These are phyloP conservation scores for Paramyrothecium sp. DNA, from an alignment of 2,329 filamentous ascomycete genomes.

Conservation along the genomic window DNA sequence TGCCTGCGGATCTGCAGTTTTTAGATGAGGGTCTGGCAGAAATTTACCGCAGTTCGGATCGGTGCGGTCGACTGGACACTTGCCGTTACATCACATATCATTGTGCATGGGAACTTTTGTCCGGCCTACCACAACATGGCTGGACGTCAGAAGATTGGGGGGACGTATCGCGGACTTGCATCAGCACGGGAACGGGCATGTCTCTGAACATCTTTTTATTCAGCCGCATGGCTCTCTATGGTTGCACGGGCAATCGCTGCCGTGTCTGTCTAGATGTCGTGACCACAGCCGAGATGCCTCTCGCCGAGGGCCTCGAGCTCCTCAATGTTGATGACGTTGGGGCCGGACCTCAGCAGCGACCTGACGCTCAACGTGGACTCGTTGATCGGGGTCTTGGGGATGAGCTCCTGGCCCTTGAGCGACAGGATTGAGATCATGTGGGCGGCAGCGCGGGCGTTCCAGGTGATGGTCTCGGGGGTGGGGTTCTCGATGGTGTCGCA, in stretches of 20 bases:
- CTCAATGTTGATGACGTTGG: constrained; percentile 21
- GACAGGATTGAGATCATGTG: constrained; percentile 32
- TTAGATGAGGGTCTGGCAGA: no score
- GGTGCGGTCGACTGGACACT: no score
- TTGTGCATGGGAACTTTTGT: background rate
- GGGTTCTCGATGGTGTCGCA: constrained; percentile 38
- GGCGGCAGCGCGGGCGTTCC: constrained; percentile 41
- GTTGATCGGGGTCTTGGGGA: constrained; percentile 20
- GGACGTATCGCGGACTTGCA: no score
- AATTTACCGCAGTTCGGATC: no score
- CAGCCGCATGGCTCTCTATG: no score
- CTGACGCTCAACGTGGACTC: constrained; percentile 6
- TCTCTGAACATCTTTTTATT: no score
- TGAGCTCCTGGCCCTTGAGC: constrained; percentile 17
- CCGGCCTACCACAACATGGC: no score
- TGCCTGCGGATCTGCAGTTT: background rate
- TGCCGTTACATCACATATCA: background rate
- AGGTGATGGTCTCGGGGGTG: constrained; percentile 29
- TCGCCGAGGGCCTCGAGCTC: constrained; percentile 32
- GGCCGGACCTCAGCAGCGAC: constrained; percentile 10
- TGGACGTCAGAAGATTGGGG: no score
- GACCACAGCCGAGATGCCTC: constrained; percentile 31
- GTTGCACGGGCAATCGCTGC: no score
- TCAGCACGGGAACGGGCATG: no score
- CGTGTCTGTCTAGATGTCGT: constrained; percentile 19